These are phyloP conservation scores for Ogataea salicorniae DNA, from an alignment of 805 yeast species.

Conservation along the genomic window DNA sequence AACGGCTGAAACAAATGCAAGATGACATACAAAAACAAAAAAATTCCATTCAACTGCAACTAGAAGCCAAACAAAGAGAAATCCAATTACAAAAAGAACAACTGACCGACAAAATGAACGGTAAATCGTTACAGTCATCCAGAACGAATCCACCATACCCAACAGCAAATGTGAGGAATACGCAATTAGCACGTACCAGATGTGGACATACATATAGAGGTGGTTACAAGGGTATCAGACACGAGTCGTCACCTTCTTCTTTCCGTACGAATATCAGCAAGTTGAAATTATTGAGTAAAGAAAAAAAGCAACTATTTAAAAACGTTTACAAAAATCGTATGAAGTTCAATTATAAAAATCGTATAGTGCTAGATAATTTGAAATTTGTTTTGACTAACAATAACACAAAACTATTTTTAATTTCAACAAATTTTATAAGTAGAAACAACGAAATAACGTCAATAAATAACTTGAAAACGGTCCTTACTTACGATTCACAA, in stretches of 20 bases:
- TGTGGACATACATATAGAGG: constrained; percentile 14
- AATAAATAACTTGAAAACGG: constrained; percentile 18
- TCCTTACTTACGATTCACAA: constrained; percentile 10
- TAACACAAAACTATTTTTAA: constrained; percentile 38
- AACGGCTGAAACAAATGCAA: constrained; percentile 17
- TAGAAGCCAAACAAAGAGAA: constrained; percentile 11
- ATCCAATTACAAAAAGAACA: constrained; percentile 8
- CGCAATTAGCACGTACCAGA: not conserved
- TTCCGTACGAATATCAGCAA: constrained; percentile 18
- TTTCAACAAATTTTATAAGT: constrained; percentile 23
- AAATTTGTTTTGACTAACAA: constrained; percentile 37
- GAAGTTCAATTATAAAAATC: constrained; percentile 41
- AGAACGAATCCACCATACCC: constrained; percentile 1
- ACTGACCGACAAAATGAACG: not conserved
- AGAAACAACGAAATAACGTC: constrained; percentile 9
- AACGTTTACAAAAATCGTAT: constrained; percentile 29
- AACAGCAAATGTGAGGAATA: constrained; percentile 1
- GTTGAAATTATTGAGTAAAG: constrained; percentile 13
- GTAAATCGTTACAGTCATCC: not conserved
- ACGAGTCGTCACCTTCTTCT: constrained; percentile 17
- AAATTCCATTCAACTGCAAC: constrained; percentile 10
- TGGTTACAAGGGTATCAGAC: constrained; percentile 14
- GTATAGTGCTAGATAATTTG: constrained; percentile 37
- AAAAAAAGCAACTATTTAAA: constrained; percentile 12
- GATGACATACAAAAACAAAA: constrained; percentile 15